Evolutionary conservation across 148 eudicot genomes (phyloP), one percentile per base, ranked within the genome.

Genomic region (Silene latifolia): DNA sequence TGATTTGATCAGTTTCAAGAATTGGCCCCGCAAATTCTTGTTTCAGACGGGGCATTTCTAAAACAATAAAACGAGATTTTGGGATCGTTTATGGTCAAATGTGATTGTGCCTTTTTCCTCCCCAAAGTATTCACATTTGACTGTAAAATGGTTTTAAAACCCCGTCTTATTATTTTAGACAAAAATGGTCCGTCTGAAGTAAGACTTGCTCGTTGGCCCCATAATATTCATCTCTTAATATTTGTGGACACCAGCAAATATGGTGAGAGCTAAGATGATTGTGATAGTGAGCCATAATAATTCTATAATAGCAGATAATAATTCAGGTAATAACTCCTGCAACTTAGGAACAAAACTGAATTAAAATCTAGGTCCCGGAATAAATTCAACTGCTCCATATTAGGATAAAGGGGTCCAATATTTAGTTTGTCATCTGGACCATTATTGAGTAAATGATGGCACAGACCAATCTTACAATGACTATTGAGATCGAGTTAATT

Each of bases 241-340:
- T 19, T 70, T 24, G 61, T 70, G 73, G 61, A 53, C 73, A 70
- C 73, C 61, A 70, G 25, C 73, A 70, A 24, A 53, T 70, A 48
- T 20, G 42, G 10, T 53, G 59, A 53, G 60, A 51, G 53, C 39
- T 13, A 24, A 70, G 39, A 25, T 24, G 73, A 70, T 54, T 24
- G 60, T 9, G 53, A 67, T 67, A 42, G 71, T 67, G 56, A 42
- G 71, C 71, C 71, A 44, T 67, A 20, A 12, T 46, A 51, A 13
- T 3, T 67, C 8, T n/a, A 67, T 44, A 15, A 67, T 44, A 35
- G 10, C 23, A 35, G 54, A 44, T 67, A 67, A 19, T 44, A 42
- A 42, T 66, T 66, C 69, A 66, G 23, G 48, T 67, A 67, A 42
- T 67, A 42, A 67, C 71, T 67, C 25, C 54, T 20, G 25, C 54